Percentiles rank a stretch among this genome's conserved stretches.
phyloP scores from a whole-genome alignment of 2,329 filamentous ascomycete species.

The Chrysoporthe cubensis region DNA sequence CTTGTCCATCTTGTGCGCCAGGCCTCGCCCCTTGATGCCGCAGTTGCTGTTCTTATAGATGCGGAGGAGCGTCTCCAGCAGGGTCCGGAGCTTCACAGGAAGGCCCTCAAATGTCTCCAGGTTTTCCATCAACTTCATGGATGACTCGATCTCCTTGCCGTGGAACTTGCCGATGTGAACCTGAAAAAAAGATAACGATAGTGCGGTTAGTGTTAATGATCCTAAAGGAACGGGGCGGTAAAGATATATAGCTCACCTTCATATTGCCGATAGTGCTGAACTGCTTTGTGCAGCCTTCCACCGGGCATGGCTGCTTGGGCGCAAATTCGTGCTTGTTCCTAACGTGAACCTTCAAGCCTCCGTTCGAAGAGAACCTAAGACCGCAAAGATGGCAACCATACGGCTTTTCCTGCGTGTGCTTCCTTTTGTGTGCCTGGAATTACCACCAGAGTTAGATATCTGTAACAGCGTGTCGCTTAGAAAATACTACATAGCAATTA shows the following conservation, averaged over 20 bases:
- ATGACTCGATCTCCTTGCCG: background rate
- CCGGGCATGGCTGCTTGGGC: conserved; percentile 79
- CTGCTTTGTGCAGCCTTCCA: conserved; percentile 83
- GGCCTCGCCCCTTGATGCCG: conserved; percentile 94
- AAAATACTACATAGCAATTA: background rate
- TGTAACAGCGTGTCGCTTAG: too few relatives aligned
- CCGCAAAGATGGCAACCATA: conserved; percentile 80
- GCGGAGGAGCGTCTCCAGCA: conserved; percentile 82
- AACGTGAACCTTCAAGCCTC: conserved; percentile 83
- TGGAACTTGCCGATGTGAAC: conserved; percentile 28
- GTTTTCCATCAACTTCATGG: conserved; percentile 13
- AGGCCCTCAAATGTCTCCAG: conserved; percentile 43
- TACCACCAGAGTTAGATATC: conserved; percentile 24
- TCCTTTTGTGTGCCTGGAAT: conserved; percentile 76
- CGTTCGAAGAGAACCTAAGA: conserved; percentile 82
- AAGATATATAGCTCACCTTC: conserved; percentile 61
- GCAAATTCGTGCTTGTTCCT: conserved; percentile 72
- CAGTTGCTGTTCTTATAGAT: conserved; percentile 99
- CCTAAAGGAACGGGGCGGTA: background rate
- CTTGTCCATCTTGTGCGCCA: conserved; percentile 69
- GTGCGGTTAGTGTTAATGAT: conserved; percentile 1
- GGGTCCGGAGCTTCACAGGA: conserved; percentile 69
- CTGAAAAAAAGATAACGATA: background rate
- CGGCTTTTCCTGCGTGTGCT: conserved; percentile 86
- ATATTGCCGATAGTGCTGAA: conserved; percentile 92